Evolutionary conservation across 306 rosid genomes (phyloP), one percentile per base, ranked within the genome.

Genomic region (Heteromeles arbutifolia): DNA sequence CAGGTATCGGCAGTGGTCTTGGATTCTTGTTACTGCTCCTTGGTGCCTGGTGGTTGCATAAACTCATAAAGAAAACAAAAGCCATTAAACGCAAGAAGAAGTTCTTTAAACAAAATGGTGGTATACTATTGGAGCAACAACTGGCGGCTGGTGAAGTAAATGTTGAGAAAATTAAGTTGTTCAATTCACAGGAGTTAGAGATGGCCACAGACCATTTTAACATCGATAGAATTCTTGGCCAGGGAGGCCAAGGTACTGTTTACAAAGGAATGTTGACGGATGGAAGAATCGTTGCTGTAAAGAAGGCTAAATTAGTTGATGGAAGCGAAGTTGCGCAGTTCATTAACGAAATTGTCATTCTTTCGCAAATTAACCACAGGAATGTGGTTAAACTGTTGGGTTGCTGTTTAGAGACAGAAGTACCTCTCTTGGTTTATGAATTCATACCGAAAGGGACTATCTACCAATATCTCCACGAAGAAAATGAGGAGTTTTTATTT

Each of bases 211-310:
- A 70, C 75, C 48, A 18, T 53, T 70, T 31, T 21, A 31, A 70
- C 54, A 21, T 52, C 13, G 26, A 70, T 29, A 70, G 75, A 70
- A 70, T 70, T n/a, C 65, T 74, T 6, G 59, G 78, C 19, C 72
- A 71, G 21, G 82, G 77, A 63, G 82, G 82, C 17, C 82, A 70
- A 25, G 82, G 65, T 12, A 59, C 65, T 0, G 34, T 59, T 13
- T 59, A 25, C 65, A 59, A 59, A 13, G 65, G 65, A 15, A 70
- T 78, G 66, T 45, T 71, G 12, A 21, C 59, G 4, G 82, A 78
- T 25, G 82, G 82, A 65, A 64, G 57, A 41, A 71, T 78, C 8
- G 67, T 71, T 6, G 82, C 82, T 12, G 44, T 78, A 17, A 78
- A 78, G 67, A 71, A 72, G 44, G 72, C 82, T 52, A 72, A 64